Evolutionary conservation across 2,329 filamentous ascomycete genomes (phyloP).

Genomic region (Curvularia sp.): DNA sequence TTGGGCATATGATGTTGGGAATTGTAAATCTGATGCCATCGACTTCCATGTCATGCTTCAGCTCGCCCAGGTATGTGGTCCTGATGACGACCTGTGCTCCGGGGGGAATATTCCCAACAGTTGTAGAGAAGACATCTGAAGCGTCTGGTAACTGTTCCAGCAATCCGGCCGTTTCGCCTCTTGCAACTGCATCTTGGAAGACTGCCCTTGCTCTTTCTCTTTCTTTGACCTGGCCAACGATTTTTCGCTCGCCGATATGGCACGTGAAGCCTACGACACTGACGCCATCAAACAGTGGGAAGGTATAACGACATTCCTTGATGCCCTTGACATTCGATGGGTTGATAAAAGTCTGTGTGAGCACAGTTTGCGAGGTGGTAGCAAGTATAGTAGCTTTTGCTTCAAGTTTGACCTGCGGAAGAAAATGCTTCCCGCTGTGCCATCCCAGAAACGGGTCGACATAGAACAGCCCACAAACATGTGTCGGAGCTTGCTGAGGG

Average conservation of each 20-base stretch:
- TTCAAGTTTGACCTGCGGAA: slow-evolving; percentile 65
- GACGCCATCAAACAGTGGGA: slow-evolving; percentile 76
- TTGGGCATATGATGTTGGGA: slow-evolving; percentile 70
- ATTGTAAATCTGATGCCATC: slow-evolving; percentile 74
- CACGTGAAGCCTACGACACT: slow-evolving; percentile 73
- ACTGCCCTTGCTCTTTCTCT: slow-evolving; percentile 65
- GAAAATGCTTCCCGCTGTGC: slow-evolving; percentile 42
- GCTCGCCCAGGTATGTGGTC: slow-evolving; percentile 71
- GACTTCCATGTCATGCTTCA: slow-evolving; percentile 73
- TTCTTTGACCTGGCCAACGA: slow-evolving; percentile 72
- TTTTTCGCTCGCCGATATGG: slow-evolving; percentile 64
- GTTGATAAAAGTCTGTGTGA: slow-evolving; percentile 69
- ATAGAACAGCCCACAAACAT: slow-evolving; percentile 45
- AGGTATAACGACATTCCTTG: slow-evolving; percentile 67
- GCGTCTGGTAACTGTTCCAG: slow-evolving; percentile 67
- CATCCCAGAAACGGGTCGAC: slow-evolving; percentile 8
- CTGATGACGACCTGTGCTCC: slow-evolving; percentile 64
- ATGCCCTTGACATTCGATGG: slow-evolving; percentile 56
- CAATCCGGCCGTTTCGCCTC: slow-evolving; percentile 68
- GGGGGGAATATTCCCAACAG: slow-evolving; percentile 70
- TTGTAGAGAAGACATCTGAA: slow-evolving; percentile 72
- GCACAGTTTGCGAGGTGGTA: slow-evolving; percentile 59
- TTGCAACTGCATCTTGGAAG: slow-evolving; percentile 65
- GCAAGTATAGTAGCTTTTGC: slow-evolving; percentile 68
- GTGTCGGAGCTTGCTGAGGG: background rate